Evolutionary conservation across 495 filamentous ascomycete species (phyloP).

Genomic region (Aspergillus egyptiacus): DNA sequence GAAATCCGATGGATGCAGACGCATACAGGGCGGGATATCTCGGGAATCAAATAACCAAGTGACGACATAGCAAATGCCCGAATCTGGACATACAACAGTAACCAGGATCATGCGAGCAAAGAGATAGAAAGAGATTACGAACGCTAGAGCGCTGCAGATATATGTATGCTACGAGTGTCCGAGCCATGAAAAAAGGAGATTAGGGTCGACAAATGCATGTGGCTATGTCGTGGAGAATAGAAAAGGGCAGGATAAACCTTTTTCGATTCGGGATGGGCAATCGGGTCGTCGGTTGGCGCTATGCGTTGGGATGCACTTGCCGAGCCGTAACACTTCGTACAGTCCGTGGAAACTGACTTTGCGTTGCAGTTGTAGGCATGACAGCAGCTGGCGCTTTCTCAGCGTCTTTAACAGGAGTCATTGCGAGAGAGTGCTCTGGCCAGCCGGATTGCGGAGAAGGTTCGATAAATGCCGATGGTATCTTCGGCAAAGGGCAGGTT

Average conservation of each 20-base stretch:
- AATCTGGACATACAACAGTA: neutral
- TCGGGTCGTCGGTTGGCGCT: neutral
- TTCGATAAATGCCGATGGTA: conserved; percentile 36
- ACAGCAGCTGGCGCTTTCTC: neutral
- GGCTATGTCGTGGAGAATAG: neutral
- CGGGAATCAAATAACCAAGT: neutral
- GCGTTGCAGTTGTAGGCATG: neutral
- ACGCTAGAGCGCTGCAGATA: conserved; percentile 7
- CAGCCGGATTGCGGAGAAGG: neutral
- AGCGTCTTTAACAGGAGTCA: conserved; percentile 1
- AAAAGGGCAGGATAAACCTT: neutral
- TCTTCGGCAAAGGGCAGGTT: conserved; percentile 55
- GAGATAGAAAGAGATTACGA: neutral
- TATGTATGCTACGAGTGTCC: conserved; percentile 4
- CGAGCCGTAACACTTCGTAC: neutral
- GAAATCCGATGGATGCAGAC: no score
- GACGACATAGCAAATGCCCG: conserved; percentile 4
- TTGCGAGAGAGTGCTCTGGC: neutral
- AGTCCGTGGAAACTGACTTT: neutral
- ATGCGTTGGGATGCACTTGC: neutral
- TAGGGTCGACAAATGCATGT: neutral
- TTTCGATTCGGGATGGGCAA: neutral
- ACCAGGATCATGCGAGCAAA: conserved; percentile 1
- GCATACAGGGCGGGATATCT: conserved; percentile 8
- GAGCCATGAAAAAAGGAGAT: neutral